A percentile compares a stretch with the other conserved stretches of the same genome.
phyloP scores from a whole-genome alignment of 2,329 filamentous ascomycete genomes.

The Sphaceloma murrayae region DNA sequence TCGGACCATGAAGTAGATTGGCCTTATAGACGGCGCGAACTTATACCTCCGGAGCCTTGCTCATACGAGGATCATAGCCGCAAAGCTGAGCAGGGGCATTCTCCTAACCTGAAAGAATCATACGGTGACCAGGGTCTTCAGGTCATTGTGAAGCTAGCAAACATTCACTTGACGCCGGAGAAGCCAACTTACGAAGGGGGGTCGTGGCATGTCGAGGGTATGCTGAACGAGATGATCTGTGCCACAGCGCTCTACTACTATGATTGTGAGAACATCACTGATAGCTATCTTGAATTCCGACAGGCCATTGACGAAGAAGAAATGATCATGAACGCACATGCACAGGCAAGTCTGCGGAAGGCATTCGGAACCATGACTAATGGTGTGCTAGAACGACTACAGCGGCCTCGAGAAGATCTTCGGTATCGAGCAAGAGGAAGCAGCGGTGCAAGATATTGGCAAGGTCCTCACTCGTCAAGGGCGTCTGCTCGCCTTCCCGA shows the following conservation, averaged over 20 bases:
- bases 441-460: conserved; percentile 37
- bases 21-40: background rate
- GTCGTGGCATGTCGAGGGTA: conserved; percentile 44
- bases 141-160: conserved; percentile 54
- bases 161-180: conserved; percentile 50
- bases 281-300: conserved; percentile 43
- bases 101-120: conserved; percentile 3
- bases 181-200: conserved; percentile 46
- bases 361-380: background rate
- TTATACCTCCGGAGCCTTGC: conserved; percentile 3
- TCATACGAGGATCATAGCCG: conserved; percentile 1
- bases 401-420: conserved; percentile 31
- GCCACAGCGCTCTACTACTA: conserved; percentile 56
- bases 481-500: conserved; percentile 48
- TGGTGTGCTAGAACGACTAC: conserved; percentile 24
- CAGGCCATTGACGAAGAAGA: conserved; percentile 21
- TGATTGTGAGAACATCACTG: conserved; percentile 49
- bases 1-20: conserved; percentile 10
- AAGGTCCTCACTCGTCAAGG: conserved; percentile 38
- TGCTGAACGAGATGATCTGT: conserved; percentile 53
- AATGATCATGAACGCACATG: conserved; percentile 23
- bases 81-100: background rate
- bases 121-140: conserved; percentile 44
- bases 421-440: conserved; percentile 30
- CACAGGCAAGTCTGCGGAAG: background rate